These are phyloP conservation scores for Aegilops tauschii DNA, from an alignment of 176 grass and related monocot species.

Conservation along the genomic window DNA sequence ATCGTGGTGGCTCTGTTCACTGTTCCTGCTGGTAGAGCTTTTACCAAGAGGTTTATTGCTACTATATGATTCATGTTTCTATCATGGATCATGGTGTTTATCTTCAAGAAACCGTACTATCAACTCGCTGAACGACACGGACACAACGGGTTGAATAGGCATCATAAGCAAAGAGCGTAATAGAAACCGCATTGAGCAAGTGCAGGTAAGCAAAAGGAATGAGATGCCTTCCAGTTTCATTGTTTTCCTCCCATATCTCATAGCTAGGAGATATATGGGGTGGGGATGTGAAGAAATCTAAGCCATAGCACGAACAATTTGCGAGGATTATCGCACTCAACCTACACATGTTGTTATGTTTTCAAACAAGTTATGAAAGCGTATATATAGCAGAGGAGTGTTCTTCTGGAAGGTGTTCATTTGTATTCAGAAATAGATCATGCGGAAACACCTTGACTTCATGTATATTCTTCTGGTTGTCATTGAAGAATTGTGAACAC, in stretches of 20 bases:
- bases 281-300: neutral
- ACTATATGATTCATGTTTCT: neutral
- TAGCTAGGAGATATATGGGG: neutral
- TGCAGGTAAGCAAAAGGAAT: neutral
- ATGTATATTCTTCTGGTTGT: too few species aligned
- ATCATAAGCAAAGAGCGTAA: neutral
- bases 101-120: neutral
- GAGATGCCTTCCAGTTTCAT: neutral
- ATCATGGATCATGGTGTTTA: rapidly evolving
- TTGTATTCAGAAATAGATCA: too few species aligned
- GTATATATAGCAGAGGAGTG: too few species aligned
- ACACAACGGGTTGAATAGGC: neutral
- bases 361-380: too few species aligned
- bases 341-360: too few species aligned
- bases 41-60: neutral
- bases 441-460: too few species aligned
- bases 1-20: neutral
- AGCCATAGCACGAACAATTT: neutral
- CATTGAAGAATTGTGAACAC: too few species aligned
- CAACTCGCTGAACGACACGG: neutral
- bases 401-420: too few species aligned
- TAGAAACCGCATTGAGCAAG: neutral
- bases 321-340: neutral
- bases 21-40: neutral
- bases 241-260: neutral